Base-by-base conservation (phyloP, 352 stramenopile species). In the Pythium scleroteichum region DNA sequence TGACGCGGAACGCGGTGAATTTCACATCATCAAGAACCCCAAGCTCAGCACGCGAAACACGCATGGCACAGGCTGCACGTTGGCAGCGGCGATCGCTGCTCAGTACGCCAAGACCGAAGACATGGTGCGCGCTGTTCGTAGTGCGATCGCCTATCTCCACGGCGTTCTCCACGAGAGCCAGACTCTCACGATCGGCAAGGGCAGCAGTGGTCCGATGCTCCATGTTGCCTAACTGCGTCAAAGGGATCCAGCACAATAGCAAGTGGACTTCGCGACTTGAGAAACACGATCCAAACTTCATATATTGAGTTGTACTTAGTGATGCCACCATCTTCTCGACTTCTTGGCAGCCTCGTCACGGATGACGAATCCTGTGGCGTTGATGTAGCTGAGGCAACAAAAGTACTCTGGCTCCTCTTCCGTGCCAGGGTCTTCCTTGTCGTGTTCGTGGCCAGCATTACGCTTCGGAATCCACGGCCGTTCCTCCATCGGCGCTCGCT, bases 61-160 rank as follows among this genome's bases (percentile, higher is more conserved):
- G 20, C 74, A 82, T 64, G 95, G 95, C 52, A 98, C 95, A 17
- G 95, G 95, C 33, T 98, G 95, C 69, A 98, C 94, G 27, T 71
- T 98, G n/a, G 95, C 88, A 13, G 92, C 90, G 0, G 85, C 92
- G 27, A 96, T 98, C 69, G 90, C 92, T 12, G 86, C 93, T 12
- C 77, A 89, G 49, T 77, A 96, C 27, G 92, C 93, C 41, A 89
- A 76, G 50, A 64, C 41, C 10, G 26, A 39, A n/a, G 68, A 82
- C 64, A 71, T 82, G 62, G 62, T 69, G 24, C 20, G 32, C 7
- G 75, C 74, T 0, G 76, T 84, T 14, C 26, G 45, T 7, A 26
- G 40, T 14, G 76, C 74, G 2, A 77, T 84, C 50, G 50, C 61
- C 40, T 86, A 86, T 53, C 50, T 86, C 24, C 76, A 86, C 51